Evolutionary conservation across 768 basidiomycete genomes (phyloP), one percentile per base, ranked within the genome.

Genomic region (Galerina sulciceps): DNA sequence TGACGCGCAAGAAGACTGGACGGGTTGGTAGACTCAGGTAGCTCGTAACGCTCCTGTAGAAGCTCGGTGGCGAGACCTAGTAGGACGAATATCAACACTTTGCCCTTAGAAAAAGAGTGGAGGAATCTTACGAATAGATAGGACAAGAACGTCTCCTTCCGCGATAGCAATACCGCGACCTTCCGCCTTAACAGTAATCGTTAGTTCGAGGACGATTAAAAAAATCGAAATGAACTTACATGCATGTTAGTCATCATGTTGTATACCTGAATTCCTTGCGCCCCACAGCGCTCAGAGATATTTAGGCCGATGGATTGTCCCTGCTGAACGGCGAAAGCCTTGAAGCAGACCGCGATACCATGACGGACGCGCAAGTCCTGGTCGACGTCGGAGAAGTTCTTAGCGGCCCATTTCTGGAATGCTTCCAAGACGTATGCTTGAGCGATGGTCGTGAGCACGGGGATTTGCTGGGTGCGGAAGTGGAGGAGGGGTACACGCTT

Each of bases 381-480:
- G 17, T 50, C 48, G 9, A 23, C 23, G 34, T 45, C 22, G 5
- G 18, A 49, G 53, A 65, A 80, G 76, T 20, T 59, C 23, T 13
- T 43, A 20, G 5, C 67, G 46, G 71, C 68, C 34, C 53, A 50
- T 22, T 67, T 63, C 35, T 57, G 58, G 20, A 75, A 70, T 15
- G 70, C 77, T 31, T 71, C 57, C 48, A 78, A 34, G 3, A 79
- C 77, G 45, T 66, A 73, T 0, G 69, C 41, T 51, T 76, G 75
- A 6, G 78, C 72, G 0, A 76, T 49, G 1, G 74, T 73, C 5
- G 63, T 64, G 8, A 80, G 59, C 20, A 81, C 71, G 4, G 80
- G 80, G 1, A 62, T 64, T 18, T 79, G 69, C 62, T 81, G 80
- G 4, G 80, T 81, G 8, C 73, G 68, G 72, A 79, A 81, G 0